Evolutionary conservation across 2,329 filamentous ascomycete species (phyloP).

Genomic region (Colletotrichum abscissum): DNA sequence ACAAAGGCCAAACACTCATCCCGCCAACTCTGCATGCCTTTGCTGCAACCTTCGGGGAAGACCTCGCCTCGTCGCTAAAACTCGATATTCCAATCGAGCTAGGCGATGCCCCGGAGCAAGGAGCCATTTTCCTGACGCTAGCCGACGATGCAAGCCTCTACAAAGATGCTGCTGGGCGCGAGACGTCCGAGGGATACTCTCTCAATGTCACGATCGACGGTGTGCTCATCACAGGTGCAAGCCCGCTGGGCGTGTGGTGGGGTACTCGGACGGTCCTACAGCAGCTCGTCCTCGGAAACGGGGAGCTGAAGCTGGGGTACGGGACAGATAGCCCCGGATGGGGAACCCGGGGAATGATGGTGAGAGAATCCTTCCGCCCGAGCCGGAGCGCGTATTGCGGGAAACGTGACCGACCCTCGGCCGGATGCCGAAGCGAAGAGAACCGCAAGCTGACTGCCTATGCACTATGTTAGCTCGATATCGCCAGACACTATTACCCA

Average conservation of each 20-base stretch:
- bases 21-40: slow-evolving; percentile 62
- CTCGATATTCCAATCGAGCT: slow-evolving; percentile 45
- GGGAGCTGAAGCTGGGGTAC: slow-evolving; percentile 53
- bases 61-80: slow-evolving; percentile 44
- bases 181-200: slow-evolving; percentile 61
- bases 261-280: slow-evolving; percentile 67
- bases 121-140: slow-evolving; percentile 59
- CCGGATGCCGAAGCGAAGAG: no score
- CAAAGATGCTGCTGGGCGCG: slow-evolving; percentile 56
- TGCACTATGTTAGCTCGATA: slow-evolving; percentile 53
- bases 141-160: slow-evolving; percentile 49
- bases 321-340: slow-evolving; percentile 63
- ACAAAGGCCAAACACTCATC: slow-evolving; percentile 60
- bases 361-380: background rate
- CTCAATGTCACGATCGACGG: slow-evolving; percentile 52
- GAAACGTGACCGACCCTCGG: no score
- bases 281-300: slow-evolving; percentile 54
- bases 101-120: slow-evolving; percentile 37
- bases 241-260: slow-evolving; percentile 68
- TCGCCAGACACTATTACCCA: slow-evolving; percentile 67
- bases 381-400: no score
- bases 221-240: slow-evolving; percentile 61
- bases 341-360: slow-evolving; percentile 58
- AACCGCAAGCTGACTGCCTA: background rate
- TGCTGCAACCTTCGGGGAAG: slow-evolving; percentile 55